phyloP scores from a whole-genome alignment of 208 protist genomes.

The Trypanosoma mega region DNA sequence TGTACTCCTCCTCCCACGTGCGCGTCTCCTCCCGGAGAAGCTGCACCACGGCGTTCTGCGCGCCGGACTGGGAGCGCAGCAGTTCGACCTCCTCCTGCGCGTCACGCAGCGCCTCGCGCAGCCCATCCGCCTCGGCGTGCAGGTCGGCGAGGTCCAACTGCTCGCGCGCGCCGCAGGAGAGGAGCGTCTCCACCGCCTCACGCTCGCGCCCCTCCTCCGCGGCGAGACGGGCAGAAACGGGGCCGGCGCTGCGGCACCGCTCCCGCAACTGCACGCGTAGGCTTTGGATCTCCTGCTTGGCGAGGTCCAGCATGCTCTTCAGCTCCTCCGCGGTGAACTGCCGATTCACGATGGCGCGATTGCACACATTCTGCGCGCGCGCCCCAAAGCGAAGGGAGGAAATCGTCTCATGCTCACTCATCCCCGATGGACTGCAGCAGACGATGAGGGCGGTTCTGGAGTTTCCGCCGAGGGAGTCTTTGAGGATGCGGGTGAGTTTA shows the following conservation, averaged over 20 bases:
- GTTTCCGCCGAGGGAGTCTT: slow-evolving; percentile 90
- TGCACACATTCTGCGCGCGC: slow-evolving; percentile 84
- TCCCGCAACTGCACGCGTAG: slow-evolving; percentile 15
- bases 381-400: slow-evolving; percentile 88
- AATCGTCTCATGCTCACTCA: slow-evolving; percentile 85
- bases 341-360: slow-evolving; percentile 78
- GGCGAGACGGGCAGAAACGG: neutral
- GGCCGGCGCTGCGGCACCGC: slow-evolving; percentile 11
- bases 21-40: slow-evolving; percentile 54
- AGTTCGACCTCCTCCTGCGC: slow-evolving; percentile 39
- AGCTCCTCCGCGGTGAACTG: slow-evolving; percentile 77
- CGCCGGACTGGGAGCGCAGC: slow-evolving; percentile 49
- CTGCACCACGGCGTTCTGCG: slow-evolving; percentile 26
- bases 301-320: slow-evolving; percentile 64
- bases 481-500: slow-evolving; percentile 85
- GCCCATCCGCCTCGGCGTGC: slow-evolving; percentile 30
- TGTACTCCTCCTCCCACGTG: slow-evolving; percentile 67
- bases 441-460: slow-evolving; percentile 88
- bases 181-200: slow-evolving; percentile 28
- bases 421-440: slow-evolving; percentile 76
- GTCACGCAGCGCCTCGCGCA: slow-evolving; percentile 41
- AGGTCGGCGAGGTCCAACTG: slow-evolving; percentile 38
- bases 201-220: neutral
- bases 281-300: slow-evolving; percentile 60
- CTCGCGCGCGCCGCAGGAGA: slow-evolving; percentile 43